Evolutionary conservation across 306 rosid species (phyloP).

Genomic region (Cicer judaicum): DNA sequence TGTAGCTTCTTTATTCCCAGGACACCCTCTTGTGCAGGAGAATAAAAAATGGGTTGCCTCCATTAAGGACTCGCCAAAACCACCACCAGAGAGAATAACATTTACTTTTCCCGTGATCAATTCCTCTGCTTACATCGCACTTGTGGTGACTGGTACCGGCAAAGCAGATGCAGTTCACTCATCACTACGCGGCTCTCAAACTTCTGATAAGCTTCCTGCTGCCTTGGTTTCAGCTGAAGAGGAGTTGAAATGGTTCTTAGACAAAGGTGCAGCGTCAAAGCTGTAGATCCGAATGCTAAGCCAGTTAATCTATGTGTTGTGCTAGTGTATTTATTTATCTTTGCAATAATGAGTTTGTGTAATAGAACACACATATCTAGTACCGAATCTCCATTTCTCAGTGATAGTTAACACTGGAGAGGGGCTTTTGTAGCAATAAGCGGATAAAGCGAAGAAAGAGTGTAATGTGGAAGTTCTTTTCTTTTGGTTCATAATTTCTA

Average conservation of each 20-base stretch:
- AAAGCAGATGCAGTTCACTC: conserved; percentile 70
- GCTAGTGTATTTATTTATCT: conserved; percentile 29
- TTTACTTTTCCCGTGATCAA: conserved; percentile 88
- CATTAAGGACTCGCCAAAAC: conserved; percentile 90
- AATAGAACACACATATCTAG: not conserved
- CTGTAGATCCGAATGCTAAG: conserved; percentile 56
- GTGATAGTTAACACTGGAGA: conserved; percentile 25
- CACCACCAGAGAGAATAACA: conserved; percentile 92
- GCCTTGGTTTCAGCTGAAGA: conserved; percentile 76
- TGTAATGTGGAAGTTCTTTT: conserved; percentile 1
- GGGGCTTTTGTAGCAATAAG: conserved; percentile 41
- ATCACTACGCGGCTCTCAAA: conserved; percentile 55
- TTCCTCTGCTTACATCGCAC: conserved; percentile 69
- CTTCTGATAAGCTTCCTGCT: conserved; percentile 70
- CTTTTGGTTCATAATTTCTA: conserved; percentile 24
- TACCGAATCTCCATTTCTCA: conserved; percentile 36
- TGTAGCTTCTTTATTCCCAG: conserved; percentile 93
- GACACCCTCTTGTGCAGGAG: conserved; percentile 81
- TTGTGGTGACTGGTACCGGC: conserved; percentile 77
- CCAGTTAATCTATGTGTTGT: conserved; percentile 37
- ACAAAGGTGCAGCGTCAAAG: conserved; percentile 87
- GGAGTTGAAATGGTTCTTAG: conserved; percentile 85
- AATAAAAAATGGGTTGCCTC: conserved; percentile 81
- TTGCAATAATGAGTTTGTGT: conserved; percentile 28
- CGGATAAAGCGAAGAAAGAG: conserved; percentile 22